Percentiles rank a stretch among this genome's conserved stretches.
These are phyloP conservation scores for Hansenula lynferdii DNA, from an alignment of 1,139 yeast genomes.

Conservation along the genomic window DNA sequence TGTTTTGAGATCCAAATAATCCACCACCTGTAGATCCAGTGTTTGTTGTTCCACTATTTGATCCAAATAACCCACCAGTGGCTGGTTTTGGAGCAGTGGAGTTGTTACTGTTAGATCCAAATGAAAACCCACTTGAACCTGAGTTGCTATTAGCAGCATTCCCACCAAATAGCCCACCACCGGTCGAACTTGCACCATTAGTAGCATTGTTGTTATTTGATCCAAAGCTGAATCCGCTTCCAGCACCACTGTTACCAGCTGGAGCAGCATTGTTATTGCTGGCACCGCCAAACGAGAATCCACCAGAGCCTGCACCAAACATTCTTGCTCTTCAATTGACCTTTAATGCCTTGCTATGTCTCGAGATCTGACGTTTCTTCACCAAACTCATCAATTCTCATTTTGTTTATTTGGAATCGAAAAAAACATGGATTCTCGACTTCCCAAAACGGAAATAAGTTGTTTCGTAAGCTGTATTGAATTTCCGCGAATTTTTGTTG, in stretches of 20 bases:
- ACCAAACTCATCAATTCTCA: too few species aligned
- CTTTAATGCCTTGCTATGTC: too few species aligned
- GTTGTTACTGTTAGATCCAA: conserved; percentile 20
- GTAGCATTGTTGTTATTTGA: conserved; percentile 12
- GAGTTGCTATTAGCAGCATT: too few species aligned
- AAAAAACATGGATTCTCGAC: conserved; percentile 1
- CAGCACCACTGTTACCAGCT: background rate
- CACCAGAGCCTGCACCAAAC: conserved; percentile 5
- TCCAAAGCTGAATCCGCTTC: conserved; percentile 29
- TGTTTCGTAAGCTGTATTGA: too few species aligned
- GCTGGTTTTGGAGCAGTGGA: conserved; percentile 4
- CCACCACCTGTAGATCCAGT: conserved; percentile 21
- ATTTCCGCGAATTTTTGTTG: conserved; percentile 1
- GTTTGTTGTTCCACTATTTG: conserved; percentile 13
- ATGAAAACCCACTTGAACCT: too few species aligned
- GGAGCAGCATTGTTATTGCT: background rate
- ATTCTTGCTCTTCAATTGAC: conserved; percentile 2
- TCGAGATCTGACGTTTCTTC: too few species aligned
- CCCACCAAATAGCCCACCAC: too few species aligned
- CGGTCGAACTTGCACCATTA: conserved; percentile 5
- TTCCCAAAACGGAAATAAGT: conserved; percentile 5
- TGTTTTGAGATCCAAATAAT: conserved; percentile 17
- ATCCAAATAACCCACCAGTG: conserved; percentile 26
- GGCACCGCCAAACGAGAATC: conserved; percentile 2
- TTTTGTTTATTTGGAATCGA: too few species aligned